Base-by-base conservation (phyloP, 2,329 filamentous ascomycete genomes). In the Colletotrichum tabaci region DNA sequence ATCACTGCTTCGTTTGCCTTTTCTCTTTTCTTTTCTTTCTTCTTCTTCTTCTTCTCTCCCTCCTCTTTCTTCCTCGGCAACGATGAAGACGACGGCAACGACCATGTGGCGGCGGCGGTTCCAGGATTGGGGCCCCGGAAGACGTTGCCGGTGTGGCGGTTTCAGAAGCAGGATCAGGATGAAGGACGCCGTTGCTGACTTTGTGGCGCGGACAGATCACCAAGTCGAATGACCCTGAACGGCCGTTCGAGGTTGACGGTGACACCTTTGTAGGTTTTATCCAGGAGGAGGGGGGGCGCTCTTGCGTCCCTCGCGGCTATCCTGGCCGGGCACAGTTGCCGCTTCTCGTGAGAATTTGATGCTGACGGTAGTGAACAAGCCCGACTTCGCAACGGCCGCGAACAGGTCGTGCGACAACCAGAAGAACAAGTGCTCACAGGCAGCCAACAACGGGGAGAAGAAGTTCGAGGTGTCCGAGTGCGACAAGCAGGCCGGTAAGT, bases 351-450 rank as follows among this genome's bases (percentile, higher is more conserved):
- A 49, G n/a, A 47, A 18, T 12, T 50, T 16, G 13, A 35, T 35
- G 60, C 67, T 74, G 56, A 75, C 44, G 38, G 9, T 9, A 26
- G 38, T n/a, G 16, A 8, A 15, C 21, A 57, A 86, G 84, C 75
- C 78, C 66, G 82, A 85, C 76, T 87, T 84, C 75, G 42, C 75
- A 30, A 79, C 80, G 12, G 86, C 86, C 0, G 80, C 82, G 7
- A 79, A 81, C 65, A 79, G 84, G 26, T 81, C 84, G 1, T 88
- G 86, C 77, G 84, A 86, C 74, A 84, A 84, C 74, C 86, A 88
- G 76, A 83, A 85, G 76, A 87, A 88, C 74, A 77, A 76, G 21
- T 88, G 86, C 70, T 81, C 83, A n/a, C 72, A 83, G 30, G 61
- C 78, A 23, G 84, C 84, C 44, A 87, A 87, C 73, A 78, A 76